Evolutionary conservation across 129 eudicot genomes (phyloP), one percentile per base, ranked within the genome.

Genomic region (Oenanthe sinensis): DNA sequence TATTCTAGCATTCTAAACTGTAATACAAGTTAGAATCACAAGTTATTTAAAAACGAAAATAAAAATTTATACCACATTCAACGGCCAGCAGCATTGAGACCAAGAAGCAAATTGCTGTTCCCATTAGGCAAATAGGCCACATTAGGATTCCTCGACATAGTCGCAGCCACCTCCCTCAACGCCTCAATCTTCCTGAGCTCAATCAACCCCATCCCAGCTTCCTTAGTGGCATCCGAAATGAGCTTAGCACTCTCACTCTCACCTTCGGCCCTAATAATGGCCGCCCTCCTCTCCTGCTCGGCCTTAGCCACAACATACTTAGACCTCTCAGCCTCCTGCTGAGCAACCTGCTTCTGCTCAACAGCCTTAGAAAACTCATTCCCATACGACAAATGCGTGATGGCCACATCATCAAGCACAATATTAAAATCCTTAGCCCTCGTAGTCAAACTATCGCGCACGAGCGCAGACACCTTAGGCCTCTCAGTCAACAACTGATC

Each of bases 331-430:
- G 98, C 98, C 90, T 94, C 98, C 78, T 94, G 98, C 84, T 94
- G 98, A 0, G 98, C 97, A 83, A 94, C 98, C 83, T 94, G 98
- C 89, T 94, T 94, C 89, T 90, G 96, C 88, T 94, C 98, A 74
- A 94, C 98, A 2, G 97, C 98, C 90, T 78, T 91, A 0, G 97
- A 91, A 79, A 94, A 94, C 86, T 94, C 98, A 4, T 92, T 87
- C 6, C 98, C 98, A 75, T 94, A 94, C 0, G 96, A 89, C 71
- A 94, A 77, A 39, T 94, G 98, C 19, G 98, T 94, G 63, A 94
- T 94, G 0, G 98, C 97, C 28, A 94, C 98, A 68, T 94, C 98
- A 85, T 94, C 98, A 8, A 94, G 85, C 84, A 84, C 86, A 63
- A 94, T 94, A 81, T 94, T 94, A 72, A 94, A 94, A 49, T 94